Percentiles rank a stretch among this genome's conserved stretches.
Evolutionary conservation across 257 asterid species (phyloP).

Genomic region (Datura wrightii): DNA sequence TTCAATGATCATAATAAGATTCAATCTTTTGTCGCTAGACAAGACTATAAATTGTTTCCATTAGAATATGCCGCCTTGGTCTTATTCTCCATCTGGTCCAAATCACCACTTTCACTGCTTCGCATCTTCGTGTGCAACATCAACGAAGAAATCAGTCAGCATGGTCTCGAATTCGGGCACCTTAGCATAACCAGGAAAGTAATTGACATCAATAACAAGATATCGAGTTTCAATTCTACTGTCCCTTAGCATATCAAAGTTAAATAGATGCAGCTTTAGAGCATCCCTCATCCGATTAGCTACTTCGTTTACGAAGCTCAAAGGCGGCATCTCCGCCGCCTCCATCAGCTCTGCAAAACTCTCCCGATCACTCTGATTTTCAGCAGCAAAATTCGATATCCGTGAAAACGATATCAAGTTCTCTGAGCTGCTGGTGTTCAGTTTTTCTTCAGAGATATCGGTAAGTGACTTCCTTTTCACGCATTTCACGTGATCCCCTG

Average conservation of each 20-base stretch:
- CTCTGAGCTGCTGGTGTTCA: slow-evolving; percentile 33
- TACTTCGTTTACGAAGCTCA: slow-evolving; percentile 57
- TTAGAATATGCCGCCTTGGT: background rate
- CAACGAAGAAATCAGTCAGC: slow-evolving; percentile 70
- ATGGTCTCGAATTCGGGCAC: slow-evolving; percentile 65
- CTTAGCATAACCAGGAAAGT: slow-evolving; percentile 87
- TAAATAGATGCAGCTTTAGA: slow-evolving; percentile 68
- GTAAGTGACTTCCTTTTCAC: slow-evolving; percentile 73
- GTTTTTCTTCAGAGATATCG: slow-evolving; percentile 49
- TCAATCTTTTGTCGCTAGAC: too few species aligned
- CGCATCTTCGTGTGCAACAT: slow-evolving; percentile 43
- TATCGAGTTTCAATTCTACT: slow-evolving; percentile 51
- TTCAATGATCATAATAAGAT: background rate
- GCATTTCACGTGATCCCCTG: slow-evolving; percentile 63
- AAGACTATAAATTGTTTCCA: slow-evolving; percentile 21
- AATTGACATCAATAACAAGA: slow-evolving; percentile 78
- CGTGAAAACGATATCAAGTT: slow-evolving; percentile 61
- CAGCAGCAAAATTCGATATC: slow-evolving; percentile 58
- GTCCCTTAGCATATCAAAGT: slow-evolving; percentile 80
- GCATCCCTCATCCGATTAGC: slow-evolving; percentile 64
- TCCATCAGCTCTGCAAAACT: slow-evolving; percentile 44
- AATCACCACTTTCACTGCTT: background rate
- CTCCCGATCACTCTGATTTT: slow-evolving; percentile 45
- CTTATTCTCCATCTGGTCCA: background rate
- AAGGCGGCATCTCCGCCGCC: slow-evolving; percentile 61